phyloP scores from a whole-genome alignment of 106 monocot genomes.

The Dactylorhiza incarnata region DNA sequence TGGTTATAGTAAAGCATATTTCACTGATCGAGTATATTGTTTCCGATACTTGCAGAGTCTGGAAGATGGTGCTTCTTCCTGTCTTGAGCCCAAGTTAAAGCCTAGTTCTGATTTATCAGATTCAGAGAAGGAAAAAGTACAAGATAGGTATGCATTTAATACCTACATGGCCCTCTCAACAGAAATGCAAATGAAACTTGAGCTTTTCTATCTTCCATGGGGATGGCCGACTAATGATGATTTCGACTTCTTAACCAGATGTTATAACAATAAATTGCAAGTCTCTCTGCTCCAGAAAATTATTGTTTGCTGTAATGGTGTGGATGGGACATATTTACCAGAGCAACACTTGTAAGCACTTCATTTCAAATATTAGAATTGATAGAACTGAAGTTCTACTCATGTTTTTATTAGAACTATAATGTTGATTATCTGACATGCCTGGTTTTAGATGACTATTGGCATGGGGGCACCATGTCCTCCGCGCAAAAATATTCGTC shows the following conservation, averaged over 20 bases:
- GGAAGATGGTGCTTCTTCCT: slow-evolving; percentile 45
- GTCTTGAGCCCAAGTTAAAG: slow-evolving; percentile 54
- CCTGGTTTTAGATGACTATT: not conserved
- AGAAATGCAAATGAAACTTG: not conserved
- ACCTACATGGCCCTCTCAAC: not conserved
- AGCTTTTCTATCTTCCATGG: not conserved
- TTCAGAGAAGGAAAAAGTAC: slow-evolving; percentile 27
- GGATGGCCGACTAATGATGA: not conserved
- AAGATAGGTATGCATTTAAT: slow-evolving; percentile 33
- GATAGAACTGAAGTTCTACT: not conserved
- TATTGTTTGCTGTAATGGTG: slow-evolving; percentile 57
- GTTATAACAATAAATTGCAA: slow-evolving; percentile 16
- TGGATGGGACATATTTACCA: slow-evolving; percentile 70
- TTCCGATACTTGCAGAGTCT: slow-evolving; percentile 33
- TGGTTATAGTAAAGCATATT: not conserved
- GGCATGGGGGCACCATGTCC: too few species aligned
- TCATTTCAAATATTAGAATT: slow-evolving; percentile 1
- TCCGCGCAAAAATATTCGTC: too few species aligned
- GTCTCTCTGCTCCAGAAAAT: slow-evolving; percentile 27
- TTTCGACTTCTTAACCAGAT: slow-evolving; percentile 12
- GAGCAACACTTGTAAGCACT: slow-evolving; percentile 67
- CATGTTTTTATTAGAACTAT: not conserved
- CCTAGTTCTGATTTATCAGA: slow-evolving; percentile 39
- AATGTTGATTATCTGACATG: not conserved
- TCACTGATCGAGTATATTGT: slow-evolving; percentile 1